Conservation (phyloP, 306 rosid species). For the Dalbergia cochinchinensis region DNA sequence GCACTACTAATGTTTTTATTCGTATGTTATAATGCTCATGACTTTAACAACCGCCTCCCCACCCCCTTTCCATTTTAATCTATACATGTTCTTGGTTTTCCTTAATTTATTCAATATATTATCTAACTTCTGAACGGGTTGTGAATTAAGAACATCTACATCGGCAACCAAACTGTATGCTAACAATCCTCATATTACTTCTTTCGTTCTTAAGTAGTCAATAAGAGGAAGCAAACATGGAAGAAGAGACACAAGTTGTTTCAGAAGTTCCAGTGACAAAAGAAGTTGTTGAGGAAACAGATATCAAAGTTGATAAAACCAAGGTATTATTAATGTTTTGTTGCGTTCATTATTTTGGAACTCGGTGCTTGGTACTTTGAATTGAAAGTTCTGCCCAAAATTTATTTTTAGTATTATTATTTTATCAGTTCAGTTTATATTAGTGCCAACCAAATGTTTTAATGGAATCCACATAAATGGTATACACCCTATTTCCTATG, state of each 20-base stretch:
- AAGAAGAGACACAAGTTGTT: constrained; percentile 59
- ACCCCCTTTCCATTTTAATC: background rate
- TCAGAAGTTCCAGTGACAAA: constrained; percentile 63
- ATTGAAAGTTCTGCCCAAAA: background rate
- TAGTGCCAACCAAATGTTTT: constrained; percentile 1
- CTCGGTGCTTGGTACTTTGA: constrained; percentile 8
- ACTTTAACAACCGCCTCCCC: too few relatives aligned
- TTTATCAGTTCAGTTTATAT: constrained; percentile 2
- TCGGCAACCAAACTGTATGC: background rate
- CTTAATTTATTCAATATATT: background rate
- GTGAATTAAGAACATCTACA: background rate
- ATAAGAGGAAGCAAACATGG: constrained; percentile 61
- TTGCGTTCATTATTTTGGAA: constrained; percentile 9
- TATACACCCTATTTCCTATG: background rate
- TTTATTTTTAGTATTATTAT: constrained; percentile 7
- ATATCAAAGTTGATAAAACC: constrained; percentile 44
- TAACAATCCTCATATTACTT: constrained; percentile 19
- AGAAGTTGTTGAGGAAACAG: constrained; percentile 63
- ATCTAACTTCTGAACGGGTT: background rate
- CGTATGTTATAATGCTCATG: background rate
- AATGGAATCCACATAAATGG: constrained; percentile 10
- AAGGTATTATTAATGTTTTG: constrained; percentile 64
- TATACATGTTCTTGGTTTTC: background rate
- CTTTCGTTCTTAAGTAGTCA: constrained; percentile 31
- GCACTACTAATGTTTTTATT: background rate